Base-by-base conservation (phyloP, 371 early-diverging fungal genomes). In the Mortierella polycephala region DNA sequence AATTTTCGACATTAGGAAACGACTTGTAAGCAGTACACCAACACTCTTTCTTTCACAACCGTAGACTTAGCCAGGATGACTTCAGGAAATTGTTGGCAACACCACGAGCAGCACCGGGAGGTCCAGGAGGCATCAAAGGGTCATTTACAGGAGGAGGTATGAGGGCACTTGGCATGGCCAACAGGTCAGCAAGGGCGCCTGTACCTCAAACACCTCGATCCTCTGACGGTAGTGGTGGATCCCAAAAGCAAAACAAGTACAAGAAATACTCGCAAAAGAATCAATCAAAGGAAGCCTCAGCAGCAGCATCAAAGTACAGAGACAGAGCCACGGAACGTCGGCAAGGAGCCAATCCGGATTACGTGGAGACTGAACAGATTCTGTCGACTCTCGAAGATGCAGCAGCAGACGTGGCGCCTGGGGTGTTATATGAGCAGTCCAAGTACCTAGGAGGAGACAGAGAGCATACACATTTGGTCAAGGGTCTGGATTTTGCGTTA, bases 241-340 rank as follows among this genome's bases (percentile, higher is more conserved):
- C 14, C 1, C 10, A 60, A 45, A 70, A 75, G 55, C 67, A 67
- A 5, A 30, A 30, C 30, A 80, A 79, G 45, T 64, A 60, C 21
- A 77, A 61, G n/a, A 61, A 64, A 18, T 42, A 59, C 23, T 63
- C 57, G 13, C 60, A 69, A 12, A 69, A 71, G 44, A 65, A 52
- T 12, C 60, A 50, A 18, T 45, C 82, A 59, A 68, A 71, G 57
- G 57, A 54, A 8, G 55, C 68, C 14, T 59, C 65, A 9, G 66
- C 65, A 18, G 37, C 55, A 12, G 53, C 60, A 37, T 55, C 62
- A n/a, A 75, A 81, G 23, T 96, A 96, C 71, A 93, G 96, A 50
- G 96, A 96, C 79, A 85, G 96, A 46, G 96, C 96, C 13, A 93
- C 93, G 1, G 96, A 96, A 82, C 89, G 96, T 62, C 88, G 96